Evolutionary conservation across 345 rosid species (phyloP).

Genomic region (Boechera retrofracta): DNA sequence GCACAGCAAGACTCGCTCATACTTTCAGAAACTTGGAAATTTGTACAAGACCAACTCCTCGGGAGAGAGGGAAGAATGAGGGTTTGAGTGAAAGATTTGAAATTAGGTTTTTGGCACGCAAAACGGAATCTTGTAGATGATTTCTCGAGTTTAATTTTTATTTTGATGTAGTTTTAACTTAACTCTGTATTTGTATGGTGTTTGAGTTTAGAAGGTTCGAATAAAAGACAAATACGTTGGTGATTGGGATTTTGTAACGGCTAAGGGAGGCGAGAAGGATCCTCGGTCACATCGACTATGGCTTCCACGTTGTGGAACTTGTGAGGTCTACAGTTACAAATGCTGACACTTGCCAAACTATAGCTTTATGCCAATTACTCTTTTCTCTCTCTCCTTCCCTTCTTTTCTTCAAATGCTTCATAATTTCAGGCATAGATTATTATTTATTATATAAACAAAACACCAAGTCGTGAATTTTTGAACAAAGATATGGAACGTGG

Average conservation of each 20-base stretch:
- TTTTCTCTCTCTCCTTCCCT: slow-evolving; percentile 9
- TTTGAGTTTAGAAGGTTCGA: slow-evolving; percentile 41
- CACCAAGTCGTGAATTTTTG: slow-evolving; percentile 16
- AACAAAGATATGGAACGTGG: slow-evolving; percentile 56
- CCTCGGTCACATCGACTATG: slow-evolving; percentile 62
- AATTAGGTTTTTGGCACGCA: slow-evolving; percentile 19
- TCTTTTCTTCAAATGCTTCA: slow-evolving; percentile 28
- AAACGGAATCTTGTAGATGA: slow-evolving; percentile 39
- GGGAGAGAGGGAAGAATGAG: slow-evolving; percentile 32
- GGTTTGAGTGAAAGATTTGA: slow-evolving; percentile 11
- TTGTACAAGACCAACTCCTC: slow-evolving; percentile 52
- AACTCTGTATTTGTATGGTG: slow-evolving; percentile 26
- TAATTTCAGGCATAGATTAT: slow-evolving; percentile 7
- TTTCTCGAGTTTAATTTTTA: slow-evolving; percentile 24
- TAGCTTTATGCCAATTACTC: slow-evolving; percentile 3
- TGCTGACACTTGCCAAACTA: slow-evolving; percentile 45
- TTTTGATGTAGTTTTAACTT: slow-evolving; percentile 30
- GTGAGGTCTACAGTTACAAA: slow-evolving; percentile 33
- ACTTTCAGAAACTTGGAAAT: slow-evolving; percentile 57
- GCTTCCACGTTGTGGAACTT: slow-evolving; percentile 40
- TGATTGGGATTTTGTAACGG: slow-evolving; percentile 42
- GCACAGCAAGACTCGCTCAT: slow-evolving; percentile 54
- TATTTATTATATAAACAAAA: slow-evolving; percentile 19
- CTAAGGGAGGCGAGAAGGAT: slow-evolving; percentile 36
- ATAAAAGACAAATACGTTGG: slow-evolving; percentile 27